A percentile compares a stretch with the other conserved stretches of the same genome.
phyloP scores from a whole-genome alignment of 306 rosid species.

The Acmispon strigosus region DNA sequence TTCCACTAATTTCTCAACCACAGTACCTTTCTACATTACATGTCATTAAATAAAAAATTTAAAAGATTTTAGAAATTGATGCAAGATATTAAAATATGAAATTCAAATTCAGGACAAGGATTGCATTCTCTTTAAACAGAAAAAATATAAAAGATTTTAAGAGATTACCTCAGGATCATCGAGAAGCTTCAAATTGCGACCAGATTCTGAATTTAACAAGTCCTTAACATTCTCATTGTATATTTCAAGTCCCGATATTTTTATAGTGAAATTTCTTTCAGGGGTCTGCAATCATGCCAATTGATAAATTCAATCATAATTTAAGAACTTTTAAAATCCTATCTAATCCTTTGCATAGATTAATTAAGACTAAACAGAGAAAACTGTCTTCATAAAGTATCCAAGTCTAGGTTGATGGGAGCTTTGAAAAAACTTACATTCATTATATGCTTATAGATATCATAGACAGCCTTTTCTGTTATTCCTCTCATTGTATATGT shows the following conservation, averaged over 20 bases:
- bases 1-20: conserved; percentile 95
- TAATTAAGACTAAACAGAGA: conserved; percentile 8
- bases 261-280: conserved; percentile 76
- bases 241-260: conserved; percentile 95
- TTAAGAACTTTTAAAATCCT: neutral
- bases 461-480: conserved; percentile 95
- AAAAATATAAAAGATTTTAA: neutral
- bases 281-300: conserved; percentile 58
- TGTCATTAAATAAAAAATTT: neutral
- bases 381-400: neutral
- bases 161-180: conserved; percentile 92
- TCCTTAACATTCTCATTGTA: conserved; percentile 95
- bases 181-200: conserved; percentile 80
- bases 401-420: neutral
- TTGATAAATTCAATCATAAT: conserved; percentile 7
- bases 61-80: neutral
- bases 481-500: conserved; percentile 98
- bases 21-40: conserved; percentile 80
- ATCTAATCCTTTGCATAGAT: neutral
- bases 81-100: neutral
- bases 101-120: conserved; percentile 2
- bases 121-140: neutral
- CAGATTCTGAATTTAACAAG: conserved; percentile 85
- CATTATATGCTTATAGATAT: conserved; percentile 79
- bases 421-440: conserved; percentile 47